phyloP scores from a whole-genome alignment of 73 alveolate genomes.

The Symbiodinium pilosum region DNA sequence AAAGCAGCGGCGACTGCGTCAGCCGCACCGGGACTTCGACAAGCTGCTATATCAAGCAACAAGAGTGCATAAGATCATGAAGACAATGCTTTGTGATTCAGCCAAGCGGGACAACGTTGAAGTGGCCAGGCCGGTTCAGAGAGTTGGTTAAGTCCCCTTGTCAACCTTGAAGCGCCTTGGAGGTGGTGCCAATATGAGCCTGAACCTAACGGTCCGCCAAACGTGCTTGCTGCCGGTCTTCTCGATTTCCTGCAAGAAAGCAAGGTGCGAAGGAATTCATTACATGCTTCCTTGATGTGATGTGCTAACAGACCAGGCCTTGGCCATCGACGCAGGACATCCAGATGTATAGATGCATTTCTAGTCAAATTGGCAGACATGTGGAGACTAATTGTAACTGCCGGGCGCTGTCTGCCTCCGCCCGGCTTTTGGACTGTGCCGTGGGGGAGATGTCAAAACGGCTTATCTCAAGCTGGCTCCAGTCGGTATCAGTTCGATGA shows the following conservation, averaged over 20 bases:
- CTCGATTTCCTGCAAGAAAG: slow-evolving; percentile 60
- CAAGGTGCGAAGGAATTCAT: neutral
- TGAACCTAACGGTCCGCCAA: slow-evolving; percentile 9
- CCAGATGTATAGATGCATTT: too few species aligned
- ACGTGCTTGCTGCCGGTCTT: slow-evolving; percentile 36
- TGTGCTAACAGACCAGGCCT: slow-evolving; percentile 2
- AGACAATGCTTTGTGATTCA: slow-evolving; percentile 57
- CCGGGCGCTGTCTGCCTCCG: too few species aligned
- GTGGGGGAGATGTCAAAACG: too few species aligned
- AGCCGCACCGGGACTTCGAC: slow-evolving; percentile 55
- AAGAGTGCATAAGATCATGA: slow-evolving; percentile 42
- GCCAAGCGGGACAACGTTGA: slow-evolving; percentile 3
- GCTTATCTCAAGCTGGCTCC: too few species aligned
- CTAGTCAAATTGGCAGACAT: too few species aligned
- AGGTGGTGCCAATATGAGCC: slow-evolving; percentile 78
- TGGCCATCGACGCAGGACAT: slow-evolving; percentile 75
- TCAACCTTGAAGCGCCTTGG: neutral
- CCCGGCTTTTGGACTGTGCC: too few species aligned
- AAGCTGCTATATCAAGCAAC: slow-evolving; percentile 1
- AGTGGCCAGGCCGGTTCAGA: slow-evolving; percentile 14
- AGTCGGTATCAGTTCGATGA: too few species aligned
- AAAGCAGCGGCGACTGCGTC: slow-evolving; percentile 52
- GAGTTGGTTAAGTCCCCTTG: neutral
- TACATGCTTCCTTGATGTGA: neutral
- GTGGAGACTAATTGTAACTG: too few species aligned